These are phyloP conservation scores for Ormosia semicastrata DNA, from an alignment of 306 rosid species.

Conservation along the genomic window DNA sequence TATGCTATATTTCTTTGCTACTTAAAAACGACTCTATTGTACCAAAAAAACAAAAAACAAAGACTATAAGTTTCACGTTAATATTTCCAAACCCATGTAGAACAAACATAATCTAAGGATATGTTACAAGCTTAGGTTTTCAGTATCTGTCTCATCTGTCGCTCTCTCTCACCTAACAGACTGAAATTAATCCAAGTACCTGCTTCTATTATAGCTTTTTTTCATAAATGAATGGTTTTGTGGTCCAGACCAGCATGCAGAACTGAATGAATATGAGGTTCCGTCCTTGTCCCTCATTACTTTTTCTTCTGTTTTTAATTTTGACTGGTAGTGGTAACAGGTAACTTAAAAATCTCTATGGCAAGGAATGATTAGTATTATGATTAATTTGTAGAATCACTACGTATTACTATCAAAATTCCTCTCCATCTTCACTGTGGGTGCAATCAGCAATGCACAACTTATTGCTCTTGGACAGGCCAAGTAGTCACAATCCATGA, in stretches of 20 bases:
- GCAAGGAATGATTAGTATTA: constrained; percentile 17
- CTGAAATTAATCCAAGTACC: neutral
- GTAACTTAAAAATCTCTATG: neutral
- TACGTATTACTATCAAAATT: neutral
- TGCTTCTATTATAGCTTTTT: neutral
- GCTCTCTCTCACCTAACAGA: neutral
- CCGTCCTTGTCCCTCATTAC: neutral
- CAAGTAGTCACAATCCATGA: constrained; percentile 21
- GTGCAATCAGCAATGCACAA: neutral
- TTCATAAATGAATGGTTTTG: neutral
- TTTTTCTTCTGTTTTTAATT: neutral
- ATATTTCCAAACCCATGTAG: neutral
- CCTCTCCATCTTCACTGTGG: neutral
- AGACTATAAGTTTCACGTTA: neutral
- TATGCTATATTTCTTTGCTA: neutral
- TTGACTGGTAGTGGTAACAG: constrained; percentile 16
- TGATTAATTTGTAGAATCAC: constrained; percentile 23
- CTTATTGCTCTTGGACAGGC: constrained; percentile 2
- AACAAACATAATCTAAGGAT: neutral
- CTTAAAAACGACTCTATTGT: neutral
- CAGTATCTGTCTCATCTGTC: neutral
- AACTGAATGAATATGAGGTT: neutral
- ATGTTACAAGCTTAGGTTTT: neutral
- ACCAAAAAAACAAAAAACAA: too few species aligned
- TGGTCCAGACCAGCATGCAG: constrained; percentile 31